A percentile compares a stretch with the other conserved stretches of the same genome.
phyloP scores from a whole-genome alignment of 2,329 filamentous ascomycete genomes.

The Aspergillus glaucus region DNA sequence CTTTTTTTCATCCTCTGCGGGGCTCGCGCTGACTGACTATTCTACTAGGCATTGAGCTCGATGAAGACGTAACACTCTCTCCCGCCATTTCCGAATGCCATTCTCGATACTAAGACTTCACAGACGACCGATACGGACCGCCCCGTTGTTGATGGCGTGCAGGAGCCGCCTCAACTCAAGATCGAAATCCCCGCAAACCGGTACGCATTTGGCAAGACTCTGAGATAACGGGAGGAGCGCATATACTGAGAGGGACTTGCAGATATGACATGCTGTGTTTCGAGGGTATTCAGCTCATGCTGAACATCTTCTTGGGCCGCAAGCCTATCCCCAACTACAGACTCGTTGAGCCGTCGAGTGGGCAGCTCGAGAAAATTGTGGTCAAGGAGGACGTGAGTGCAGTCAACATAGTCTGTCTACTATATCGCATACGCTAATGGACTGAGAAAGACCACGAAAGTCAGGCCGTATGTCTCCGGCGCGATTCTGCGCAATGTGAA shows the following conservation, averaged over 20 bases:
- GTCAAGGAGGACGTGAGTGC: constrained; percentile 59
- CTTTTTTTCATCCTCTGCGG: constrained; percentile 12
- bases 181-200: constrained; percentile 97
- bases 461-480: constrained; percentile 82
- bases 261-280: constrained; percentile 90
- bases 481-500: constrained; percentile 85
- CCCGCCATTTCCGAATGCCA: constrained; percentile 15
- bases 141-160: constrained; percentile 67
- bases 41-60: constrained; percentile 69
- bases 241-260: constrained; percentile 16
- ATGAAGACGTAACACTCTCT: constrained; percentile 64
- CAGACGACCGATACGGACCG: constrained; percentile 67
- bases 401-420: neutral
- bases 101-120: constrained; percentile 15
- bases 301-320: constrained; percentile 87
- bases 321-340: constrained; percentile 71
- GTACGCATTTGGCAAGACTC: constrained; percentile 43
- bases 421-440: neutral
- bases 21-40: constrained; percentile 25
- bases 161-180: constrained; percentile 88
- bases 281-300: constrained; percentile 90
- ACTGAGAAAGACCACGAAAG: constrained; percentile 55
- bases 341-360: constrained; percentile 64
- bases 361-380: constrained; percentile 71
- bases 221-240: neutral